phyloP scores from a whole-genome alignment of 2,329 filamentous ascomycete species.

The Diaporthe capsici region DNA sequence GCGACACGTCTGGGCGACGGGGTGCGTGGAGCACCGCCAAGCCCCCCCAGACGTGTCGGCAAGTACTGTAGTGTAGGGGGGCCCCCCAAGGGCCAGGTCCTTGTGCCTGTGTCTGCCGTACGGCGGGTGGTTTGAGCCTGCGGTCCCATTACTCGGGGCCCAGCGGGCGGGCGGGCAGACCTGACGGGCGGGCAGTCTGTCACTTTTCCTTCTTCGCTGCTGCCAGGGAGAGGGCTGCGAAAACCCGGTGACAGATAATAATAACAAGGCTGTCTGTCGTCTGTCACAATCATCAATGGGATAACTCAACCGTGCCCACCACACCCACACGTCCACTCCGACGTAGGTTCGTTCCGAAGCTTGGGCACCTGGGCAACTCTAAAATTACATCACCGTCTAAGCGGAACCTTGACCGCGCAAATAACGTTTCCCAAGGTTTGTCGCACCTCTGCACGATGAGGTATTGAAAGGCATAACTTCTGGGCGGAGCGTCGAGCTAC shows the following conservation, averaged over 20 bases:
- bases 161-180: background rate
- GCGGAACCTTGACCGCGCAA: constrained; percentile 18
- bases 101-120: background rate
- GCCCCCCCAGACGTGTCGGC: constrained; percentile 19
- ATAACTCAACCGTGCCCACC: background rate
- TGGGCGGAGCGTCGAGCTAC: background rate
- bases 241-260: background rate
- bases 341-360: constrained; percentile 30
- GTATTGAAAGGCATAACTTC: background rate
- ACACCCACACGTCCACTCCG: background rate
- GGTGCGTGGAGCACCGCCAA: constrained; percentile 24
- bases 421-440: constrained; percentile 22
- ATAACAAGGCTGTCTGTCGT: constrained; percentile 26
- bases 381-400: constrained; percentile 29
- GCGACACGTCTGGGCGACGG: background rate
- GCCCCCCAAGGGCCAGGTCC: background rate
- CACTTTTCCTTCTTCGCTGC: background rate
- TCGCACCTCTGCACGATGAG: constrained; percentile 23
- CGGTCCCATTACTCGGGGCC: constrained; percentile 14
- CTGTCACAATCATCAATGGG: constrained; percentile 4
- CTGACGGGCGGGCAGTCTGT: background rate
- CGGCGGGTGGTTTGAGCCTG: background rate
- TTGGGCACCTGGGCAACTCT: constrained; percentile 18
- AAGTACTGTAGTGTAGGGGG: background rate
- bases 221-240: background rate